A percentile compares a stretch with the other conserved stretches of the same genome.
phyloP scores from a whole-genome alignment of 768 basidiomycete species.

The Tulasnella sp. region DNA sequence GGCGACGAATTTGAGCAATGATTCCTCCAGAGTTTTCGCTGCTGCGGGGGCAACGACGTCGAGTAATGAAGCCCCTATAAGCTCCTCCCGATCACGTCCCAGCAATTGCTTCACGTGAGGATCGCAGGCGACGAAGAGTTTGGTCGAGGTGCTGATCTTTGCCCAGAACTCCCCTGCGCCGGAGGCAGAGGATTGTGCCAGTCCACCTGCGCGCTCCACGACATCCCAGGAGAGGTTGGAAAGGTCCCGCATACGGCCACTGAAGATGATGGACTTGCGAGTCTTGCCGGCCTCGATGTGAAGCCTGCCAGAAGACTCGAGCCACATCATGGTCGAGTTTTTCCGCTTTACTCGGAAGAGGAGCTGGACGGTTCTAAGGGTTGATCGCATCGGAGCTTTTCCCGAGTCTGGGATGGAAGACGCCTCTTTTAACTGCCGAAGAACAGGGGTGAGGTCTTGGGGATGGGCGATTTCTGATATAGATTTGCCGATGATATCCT shows the following conservation, averaged over 20 bases:
- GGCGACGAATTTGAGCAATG: conserved; percentile 15
- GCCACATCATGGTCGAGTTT: conserved; percentile 64
- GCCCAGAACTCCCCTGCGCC: conserved; percentile 34
- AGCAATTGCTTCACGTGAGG: conserved; percentile 28
- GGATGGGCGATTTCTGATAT: conserved; percentile 81
- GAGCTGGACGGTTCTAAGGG: conserved; percentile 62
- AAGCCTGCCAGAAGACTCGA: conserved; percentile 81
- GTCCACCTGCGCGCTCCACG: conserved; percentile 47
- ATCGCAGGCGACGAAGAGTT: conserved; percentile 32
- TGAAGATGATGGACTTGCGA: conserved; percentile 87
- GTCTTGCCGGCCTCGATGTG: conserved; percentile 92
- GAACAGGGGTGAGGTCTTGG: conserved; percentile 81
- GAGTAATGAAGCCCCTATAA: conserved; percentile 30
- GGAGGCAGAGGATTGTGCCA: conserved; percentile 17
- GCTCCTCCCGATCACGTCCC: conserved; percentile 29
- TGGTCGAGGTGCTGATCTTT: conserved; percentile 35
- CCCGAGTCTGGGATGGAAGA: conserved; percentile 2
- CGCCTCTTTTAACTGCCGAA: conserved; percentile 79
- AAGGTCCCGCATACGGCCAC: conserved; percentile 65
- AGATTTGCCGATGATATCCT: conserved; percentile 70
- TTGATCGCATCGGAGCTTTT: conserved; percentile 16
- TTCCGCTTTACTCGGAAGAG: conserved; percentile 78
- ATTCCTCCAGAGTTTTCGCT: not conserved
- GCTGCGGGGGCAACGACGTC: conserved; percentile 12
- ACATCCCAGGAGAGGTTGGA: conserved; percentile 53